Evolutionary conservation across 257 asterid species (phyloP).

Genomic region (Przewalskia tangutica): DNA sequence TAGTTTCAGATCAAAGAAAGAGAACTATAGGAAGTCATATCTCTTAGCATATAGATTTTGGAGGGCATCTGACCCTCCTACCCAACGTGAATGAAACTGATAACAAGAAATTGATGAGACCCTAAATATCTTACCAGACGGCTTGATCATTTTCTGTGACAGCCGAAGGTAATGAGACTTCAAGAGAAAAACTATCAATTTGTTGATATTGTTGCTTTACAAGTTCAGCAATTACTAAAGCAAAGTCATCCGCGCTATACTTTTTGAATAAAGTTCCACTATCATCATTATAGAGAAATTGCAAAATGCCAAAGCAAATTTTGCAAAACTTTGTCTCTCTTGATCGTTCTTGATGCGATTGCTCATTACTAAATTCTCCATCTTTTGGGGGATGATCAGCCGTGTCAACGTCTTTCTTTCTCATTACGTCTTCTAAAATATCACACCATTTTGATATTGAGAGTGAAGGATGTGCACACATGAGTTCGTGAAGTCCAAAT

Average conservation of each 20-base stretch:
- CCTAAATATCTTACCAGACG: slow-evolving; percentile 44
- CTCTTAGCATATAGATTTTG: not conserved
- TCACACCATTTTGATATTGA: slow-evolving; percentile 22
- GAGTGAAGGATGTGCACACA: slow-evolving; percentile 34
- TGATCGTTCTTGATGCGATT: slow-evolving; percentile 13
- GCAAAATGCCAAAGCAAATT: slow-evolving; percentile 67
- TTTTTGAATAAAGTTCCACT: slow-evolving; percentile 31
- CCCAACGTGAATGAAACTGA: not conserved
- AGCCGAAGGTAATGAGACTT: slow-evolving; percentile 57
- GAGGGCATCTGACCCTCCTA: not conserved
- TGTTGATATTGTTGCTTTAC: slow-evolving; percentile 46
- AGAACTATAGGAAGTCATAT: not conserved
- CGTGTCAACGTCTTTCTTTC: slow-evolving; percentile 20
- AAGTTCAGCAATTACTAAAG: slow-evolving; percentile 35
- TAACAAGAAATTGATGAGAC: slow-evolving; percentile 3
- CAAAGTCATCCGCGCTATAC: slow-evolving; percentile 42
- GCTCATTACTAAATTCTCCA: slow-evolving; percentile 10
- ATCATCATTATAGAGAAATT: slow-evolving; percentile 43
- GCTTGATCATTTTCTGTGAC: slow-evolving; percentile 59
- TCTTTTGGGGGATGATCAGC: slow-evolving; percentile 15
- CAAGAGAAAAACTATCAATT: slow-evolving; percentile 54
- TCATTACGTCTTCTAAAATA: slow-evolving; percentile 33
- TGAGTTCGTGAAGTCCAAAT: slow-evolving; percentile 36
- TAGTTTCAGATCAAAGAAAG: not conserved
- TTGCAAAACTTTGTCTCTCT: slow-evolving; percentile 41